Base-by-base conservation (phyloP, 352 stramenopile species). In the Phytophthora boehmeriae region DNA sequence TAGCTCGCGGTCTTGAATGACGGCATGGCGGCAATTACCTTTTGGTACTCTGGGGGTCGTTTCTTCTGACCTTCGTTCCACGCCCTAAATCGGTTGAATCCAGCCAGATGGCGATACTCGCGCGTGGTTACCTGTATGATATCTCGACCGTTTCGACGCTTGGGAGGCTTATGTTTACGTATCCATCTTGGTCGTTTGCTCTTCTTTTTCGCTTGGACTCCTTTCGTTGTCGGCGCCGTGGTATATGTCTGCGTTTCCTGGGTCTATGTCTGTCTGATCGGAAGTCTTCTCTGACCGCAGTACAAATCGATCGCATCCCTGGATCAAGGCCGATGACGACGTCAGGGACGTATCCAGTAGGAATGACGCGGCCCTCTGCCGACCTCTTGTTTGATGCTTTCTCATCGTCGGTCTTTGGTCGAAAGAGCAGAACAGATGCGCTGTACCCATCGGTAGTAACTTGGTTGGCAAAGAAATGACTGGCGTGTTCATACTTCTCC, bases 1-100 rank as follows among this genome's bases (percentile, higher is more conserved):
- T 58, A 65, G 17, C 30, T 41, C 0, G 44, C 17, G 4, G 54
- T 66, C 50, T 62, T 71, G 63, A 71, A 62, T 10, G 63, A 71
- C 1, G 54, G 54, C 54, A 70, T 70, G 27, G 6, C 43, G 2
- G 10, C 20, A 8, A 70, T 36, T 1, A 49, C n/a, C 2, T 17
- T 9, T 17, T 19, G 3, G 41, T 68, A 68, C 11, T 63, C 28
- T 0, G 52, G 52, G 22, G 50, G 10, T 1, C 0, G 11, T 14
- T 30, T 25, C 46, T 55, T 58, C 23, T 44, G 52, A 14, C 51
- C 52, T 36, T 68, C 53, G 14, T 59, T 45, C 32, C 60, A 69
- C 35, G 2, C 10, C 20, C 1, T 19, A 25, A 38, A 55, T 13
- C 45, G 30, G 23, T 53, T 43, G 13, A 63, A 46, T 14, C 25